Evolutionary conservation across 352 stramenopile species (phyloP), one percentile per base, ranked within the genome.

Genomic region (Pythium plurisporium): DNA sequence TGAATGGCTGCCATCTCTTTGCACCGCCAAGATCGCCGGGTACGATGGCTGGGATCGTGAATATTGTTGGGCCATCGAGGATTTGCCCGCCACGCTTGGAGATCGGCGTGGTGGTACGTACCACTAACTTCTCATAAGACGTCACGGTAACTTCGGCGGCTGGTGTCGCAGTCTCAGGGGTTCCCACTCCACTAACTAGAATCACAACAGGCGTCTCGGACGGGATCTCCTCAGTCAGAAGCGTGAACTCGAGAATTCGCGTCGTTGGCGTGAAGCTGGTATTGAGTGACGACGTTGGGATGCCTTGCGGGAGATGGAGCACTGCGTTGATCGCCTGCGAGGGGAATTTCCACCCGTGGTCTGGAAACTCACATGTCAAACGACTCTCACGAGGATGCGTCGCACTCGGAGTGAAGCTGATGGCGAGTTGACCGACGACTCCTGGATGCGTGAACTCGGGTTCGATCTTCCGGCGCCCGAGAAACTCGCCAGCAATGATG

Each of bases 71-170:
- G 0, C 82, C 79, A 26, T 89, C 77, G 41, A 91, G 66, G 29
- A 87, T 69, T 49, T 91, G 77, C 5, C 82, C 77, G 31, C 82
- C 75, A 8, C 79, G 75, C 4, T 65, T 86, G 20, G 79, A 89
- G 4, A 60, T 31, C 3, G 77, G 79, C 5, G 83, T 67, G 0
- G 77, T 89, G 12, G 56, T 67, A 20, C 82, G 74, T 22, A 73
- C 38, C 7, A 84, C 61, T 19, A 86, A 57, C 50, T 87, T 89
- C 57, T 89, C 77, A 29, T 76, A 89, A 37, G 67, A 73, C 2
- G 77, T 89, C 36, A 87, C 71, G 10, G 74, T 69, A 1, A 64
- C 64, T 40, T 89, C 73, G 2, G 58, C 64, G 11, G 72, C 63
- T 5, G 76, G 65, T 1, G 75, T 89, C 8, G 78, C 78, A 10